Evolutionary conservation across 805 yeast genomes (phyloP).

Genomic region (Henningerozyma blattae): DNA sequence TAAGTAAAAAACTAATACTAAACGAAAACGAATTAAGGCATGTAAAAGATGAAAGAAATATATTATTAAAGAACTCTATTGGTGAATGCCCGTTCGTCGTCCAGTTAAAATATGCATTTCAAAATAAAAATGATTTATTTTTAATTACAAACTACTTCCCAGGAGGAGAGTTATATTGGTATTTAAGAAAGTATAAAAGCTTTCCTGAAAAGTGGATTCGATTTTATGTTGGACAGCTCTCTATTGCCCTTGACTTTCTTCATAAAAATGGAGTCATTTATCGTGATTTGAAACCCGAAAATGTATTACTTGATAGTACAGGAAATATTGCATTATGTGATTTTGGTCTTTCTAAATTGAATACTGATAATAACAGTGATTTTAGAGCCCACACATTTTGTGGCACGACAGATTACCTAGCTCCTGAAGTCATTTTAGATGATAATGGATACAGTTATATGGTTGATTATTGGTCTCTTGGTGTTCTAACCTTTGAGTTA

Average conservation of each 20-base stretch:
- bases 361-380: conserved; percentile 90
- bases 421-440: conserved; percentile 91
- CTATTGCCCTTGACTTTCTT: conserved; percentile 83
- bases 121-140: conserved; percentile 85
- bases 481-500: conserved; percentile 95
- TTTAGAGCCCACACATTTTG: conserved; percentile 87
- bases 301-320: conserved; percentile 86
- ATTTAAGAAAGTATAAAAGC: conserved; percentile 91
- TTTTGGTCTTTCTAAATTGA: conserved; percentile 87
- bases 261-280: conserved; percentile 94
- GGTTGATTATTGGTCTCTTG: conserved; percentile 99
- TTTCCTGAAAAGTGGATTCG: conserved; percentile 89
- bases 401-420: conserved; percentile 92
- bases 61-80: conserved; percentile 82
- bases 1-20: conserved; percentile 88
- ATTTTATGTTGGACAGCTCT: conserved; percentile 92
- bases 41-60: conserved; percentile 94
- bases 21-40: conserved; percentile 96
- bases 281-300: conserved; percentile 95
- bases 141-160: conserved; percentile 95
- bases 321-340: conserved; percentile 98
- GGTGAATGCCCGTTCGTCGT: conserved; percentile 89
- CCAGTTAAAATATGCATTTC: conserved; percentile 90
- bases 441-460: conserved; percentile 96
- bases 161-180: conserved; percentile 97